Percentiles rank a stretch among this genome's conserved stretches.
These are phyloP conservation scores for Mycena kentingensis DNA, from an alignment of 768 basidiomycete species.

Conservation along the genomic window DNA sequence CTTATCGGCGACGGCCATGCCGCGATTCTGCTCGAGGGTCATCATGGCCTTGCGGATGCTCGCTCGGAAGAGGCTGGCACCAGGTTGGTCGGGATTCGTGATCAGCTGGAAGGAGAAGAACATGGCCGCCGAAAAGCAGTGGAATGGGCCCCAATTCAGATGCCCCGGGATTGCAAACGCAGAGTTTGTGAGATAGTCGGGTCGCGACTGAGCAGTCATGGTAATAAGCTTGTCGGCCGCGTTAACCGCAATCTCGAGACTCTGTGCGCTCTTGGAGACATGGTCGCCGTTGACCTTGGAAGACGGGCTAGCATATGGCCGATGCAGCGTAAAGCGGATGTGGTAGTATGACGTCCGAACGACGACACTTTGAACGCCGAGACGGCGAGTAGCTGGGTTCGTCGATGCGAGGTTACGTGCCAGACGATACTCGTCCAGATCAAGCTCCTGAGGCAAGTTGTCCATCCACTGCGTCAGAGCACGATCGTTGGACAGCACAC, in stretches of 20 bases:
- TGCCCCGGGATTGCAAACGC: conserved; percentile 76
- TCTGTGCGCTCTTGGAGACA: conserved; percentile 53
- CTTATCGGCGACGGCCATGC: conserved; percentile 71
- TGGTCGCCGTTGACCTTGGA: conserved; percentile 38
- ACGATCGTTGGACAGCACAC: conserved; percentile 70
- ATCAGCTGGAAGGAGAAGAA: conserved; percentile 91
- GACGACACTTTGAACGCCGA: conserved; percentile 81
- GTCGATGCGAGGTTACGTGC: conserved; percentile 71
- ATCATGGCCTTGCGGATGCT: conserved; percentile 71
- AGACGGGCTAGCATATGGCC: conserved; percentile 64
- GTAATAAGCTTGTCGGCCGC: conserved; percentile 80
- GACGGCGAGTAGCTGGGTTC: conserved; percentile 57
- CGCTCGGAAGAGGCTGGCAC: conserved; percentile 72
- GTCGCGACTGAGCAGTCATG: conserved; percentile 73
- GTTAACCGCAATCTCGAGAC: conserved; percentile 72
- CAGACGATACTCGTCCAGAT: conserved; percentile 75
- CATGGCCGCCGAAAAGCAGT: conserved; percentile 85
- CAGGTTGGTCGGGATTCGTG: conserved; percentile 77
- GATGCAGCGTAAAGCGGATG: conserved; percentile 82
- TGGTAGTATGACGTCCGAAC: conserved; percentile 77
- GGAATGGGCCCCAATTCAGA: conserved; percentile 83
- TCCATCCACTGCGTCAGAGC: conserved; percentile 76
- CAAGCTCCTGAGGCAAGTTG: conserved; percentile 69
- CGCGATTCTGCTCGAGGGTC: conserved; percentile 66
- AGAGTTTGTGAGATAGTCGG: conserved; percentile 71